These are phyloP conservation scores for Cladophialophora exuberans DNA, from an alignment of 2,329 filamentous ascomycete species.

Conservation along the genomic window DNA sequence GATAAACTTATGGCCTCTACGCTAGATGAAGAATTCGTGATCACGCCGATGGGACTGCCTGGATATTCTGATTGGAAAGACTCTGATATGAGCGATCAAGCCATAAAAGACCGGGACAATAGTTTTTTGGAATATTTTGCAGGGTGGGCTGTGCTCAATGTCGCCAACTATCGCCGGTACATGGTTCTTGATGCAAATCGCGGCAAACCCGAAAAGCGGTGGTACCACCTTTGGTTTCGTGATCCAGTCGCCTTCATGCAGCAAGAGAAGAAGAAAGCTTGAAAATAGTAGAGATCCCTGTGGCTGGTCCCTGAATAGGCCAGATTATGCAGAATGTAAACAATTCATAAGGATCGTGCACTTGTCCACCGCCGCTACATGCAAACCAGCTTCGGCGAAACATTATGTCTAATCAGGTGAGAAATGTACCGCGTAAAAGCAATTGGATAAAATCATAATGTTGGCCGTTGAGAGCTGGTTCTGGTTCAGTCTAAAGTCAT, in stretches of 20 bases:
- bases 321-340: too few species aligned
- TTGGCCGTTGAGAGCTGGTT: conserved; percentile 9
- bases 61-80: background rate
- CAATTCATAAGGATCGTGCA: too few species aligned
- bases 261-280: background rate
- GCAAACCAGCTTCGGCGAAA: too few species aligned
- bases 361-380: too few species aligned
- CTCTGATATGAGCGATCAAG: conserved; percentile 1
- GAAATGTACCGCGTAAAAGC: too few species aligned
- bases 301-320: too few species aligned
- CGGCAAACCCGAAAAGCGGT: conserved; percentile 15
- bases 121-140: conserved; percentile 19
- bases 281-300: background rate
- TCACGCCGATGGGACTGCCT: conserved; percentile 8
- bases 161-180: conserved; percentile 15
- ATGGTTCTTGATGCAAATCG: conserved; percentile 14
- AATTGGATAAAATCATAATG: too few species aligned
- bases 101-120: conserved; percentile 17
- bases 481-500: too few species aligned
- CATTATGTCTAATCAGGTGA: too few species aligned
- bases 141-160: conserved; percentile 22
- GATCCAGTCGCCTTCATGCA: background rate
- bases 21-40: conserved; percentile 5
- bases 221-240: conserved; percentile 19
- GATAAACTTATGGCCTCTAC: conserved; percentile 5